Percentiles rank a stretch among this genome's conserved stretches.
phyloP scores from a whole-genome alignment of 345 rosid species.

The Noccaea caerulescens region DNA sequence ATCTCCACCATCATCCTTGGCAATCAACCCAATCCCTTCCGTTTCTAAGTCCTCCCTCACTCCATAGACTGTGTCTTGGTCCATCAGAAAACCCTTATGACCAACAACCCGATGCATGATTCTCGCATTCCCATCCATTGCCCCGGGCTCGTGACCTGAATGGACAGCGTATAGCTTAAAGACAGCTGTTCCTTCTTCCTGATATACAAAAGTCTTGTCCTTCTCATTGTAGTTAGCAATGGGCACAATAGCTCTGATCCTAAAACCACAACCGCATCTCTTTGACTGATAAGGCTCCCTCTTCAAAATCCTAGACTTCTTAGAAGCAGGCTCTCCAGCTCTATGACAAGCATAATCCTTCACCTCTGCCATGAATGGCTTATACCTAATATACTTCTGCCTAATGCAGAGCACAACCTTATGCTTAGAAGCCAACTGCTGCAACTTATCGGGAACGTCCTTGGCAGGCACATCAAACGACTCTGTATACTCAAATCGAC shows the following conservation, averaged over 20 bases:
- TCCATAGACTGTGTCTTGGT: conserved; percentile 82
- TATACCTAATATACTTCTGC: conserved; percentile 95
- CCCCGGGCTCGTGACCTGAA: conserved; percentile 99
- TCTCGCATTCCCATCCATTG: conserved; percentile 94
- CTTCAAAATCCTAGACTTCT: conserved; percentile 89
- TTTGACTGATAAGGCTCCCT: conserved; percentile 98
- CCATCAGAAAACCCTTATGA: conserved; percentile 74
- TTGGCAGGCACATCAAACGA: conserved; percentile 96
- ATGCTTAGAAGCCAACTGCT: conserved; percentile 92
- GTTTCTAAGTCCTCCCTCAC: conserved; percentile 77
- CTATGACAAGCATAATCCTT: conserved; percentile 99
- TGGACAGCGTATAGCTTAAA: conserved; percentile 95
- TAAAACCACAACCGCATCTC: conserved; percentile 94
- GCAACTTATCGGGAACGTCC: conserved; percentile 82
- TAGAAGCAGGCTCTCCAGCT: conserved; percentile 89
- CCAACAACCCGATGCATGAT: conserved; percentile 98
- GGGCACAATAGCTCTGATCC: conserved; percentile 97
- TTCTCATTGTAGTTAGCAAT: conserved; percentile 92
- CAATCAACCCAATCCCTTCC: conserved; percentile 68
- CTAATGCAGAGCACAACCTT: conserved; percentile 98
- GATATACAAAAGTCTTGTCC: conserved; percentile 92
- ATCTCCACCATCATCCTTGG: conserved; percentile 69
- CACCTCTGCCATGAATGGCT: conserved; percentile 99
- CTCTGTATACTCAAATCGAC: conserved; percentile 92
- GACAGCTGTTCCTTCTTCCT: conserved; percentile 94